These are phyloP conservation scores for Monosporascus sp. DNA, from an alignment of 2,329 filamentous ascomycete species.

Conservation along the genomic window DNA sequence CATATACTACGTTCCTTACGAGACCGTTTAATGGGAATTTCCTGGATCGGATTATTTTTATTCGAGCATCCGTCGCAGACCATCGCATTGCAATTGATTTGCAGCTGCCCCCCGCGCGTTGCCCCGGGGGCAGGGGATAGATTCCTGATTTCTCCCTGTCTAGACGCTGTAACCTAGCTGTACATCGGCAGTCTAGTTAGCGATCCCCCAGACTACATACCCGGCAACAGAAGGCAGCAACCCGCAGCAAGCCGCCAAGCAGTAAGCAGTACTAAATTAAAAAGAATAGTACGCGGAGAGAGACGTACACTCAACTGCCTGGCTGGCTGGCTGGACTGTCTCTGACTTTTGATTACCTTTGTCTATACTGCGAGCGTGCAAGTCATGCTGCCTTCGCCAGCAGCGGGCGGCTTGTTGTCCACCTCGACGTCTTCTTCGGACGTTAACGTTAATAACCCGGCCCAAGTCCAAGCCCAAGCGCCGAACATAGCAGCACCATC, in stretches of 20 bases:
- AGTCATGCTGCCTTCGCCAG: constrained; percentile 27
- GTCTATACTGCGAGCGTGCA: constrained; percentile 1
- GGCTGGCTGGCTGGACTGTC: neutral
- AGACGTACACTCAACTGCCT: neutral
- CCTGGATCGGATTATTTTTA: neutral
- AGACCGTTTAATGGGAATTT: neutral
- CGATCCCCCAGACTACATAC: too few relatives aligned
- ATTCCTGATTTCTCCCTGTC: too few relatives aligned
- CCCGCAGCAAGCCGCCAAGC: too few relatives aligned
- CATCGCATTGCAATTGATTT: neutral
- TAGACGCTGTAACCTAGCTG: too few relatives aligned
- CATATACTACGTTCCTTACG: neutral
- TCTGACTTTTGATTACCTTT: neutral
- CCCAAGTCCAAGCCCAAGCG: constrained; percentile 4
- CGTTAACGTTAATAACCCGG: neutral
- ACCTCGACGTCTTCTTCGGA: neutral
- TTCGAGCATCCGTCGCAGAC: neutral
- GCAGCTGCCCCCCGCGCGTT: neutral
- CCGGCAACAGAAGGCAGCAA: too few relatives aligned
- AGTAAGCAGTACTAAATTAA: neutral
- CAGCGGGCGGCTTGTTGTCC: constrained; percentile 16
- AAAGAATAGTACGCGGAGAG: neutral
- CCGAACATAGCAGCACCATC: constrained; percentile 21
- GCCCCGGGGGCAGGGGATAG: neutral
- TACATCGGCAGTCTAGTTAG: too few relatives aligned